Conservation (phyloP, 352 stramenopile species). For the Salisapilia sapeloensis region DNA sequence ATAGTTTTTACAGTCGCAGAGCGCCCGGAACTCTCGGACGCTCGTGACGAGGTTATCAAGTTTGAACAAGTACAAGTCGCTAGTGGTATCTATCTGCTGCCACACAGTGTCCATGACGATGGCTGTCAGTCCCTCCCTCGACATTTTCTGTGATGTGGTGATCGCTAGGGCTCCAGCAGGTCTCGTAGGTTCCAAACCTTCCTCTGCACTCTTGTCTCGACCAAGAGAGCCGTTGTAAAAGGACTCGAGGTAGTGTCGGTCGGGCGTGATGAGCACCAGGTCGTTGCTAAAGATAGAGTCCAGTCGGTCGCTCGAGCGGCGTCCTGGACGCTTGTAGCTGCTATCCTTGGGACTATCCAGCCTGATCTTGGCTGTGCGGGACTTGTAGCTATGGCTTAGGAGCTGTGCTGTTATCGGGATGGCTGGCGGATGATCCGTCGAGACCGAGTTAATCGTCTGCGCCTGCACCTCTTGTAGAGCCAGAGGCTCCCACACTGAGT, state of each 20-base stretch:
- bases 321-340: slow-evolving; percentile 7
- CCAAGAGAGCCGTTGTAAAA: slow-evolving; percentile 6
- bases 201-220: slow-evolving; percentile 1
- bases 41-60: slow-evolving; percentile 81
- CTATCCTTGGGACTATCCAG: slow-evolving; percentile 36
- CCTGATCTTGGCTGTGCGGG: slow-evolving; percentile 48
- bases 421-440: slow-evolving; percentile 31
- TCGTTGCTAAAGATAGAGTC: slow-evolving; percentile 57
- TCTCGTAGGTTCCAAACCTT: slow-evolving; percentile 1
- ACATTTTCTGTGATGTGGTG: slow-evolving; percentile 38
- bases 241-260: slow-evolving; percentile 32
- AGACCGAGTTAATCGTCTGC: slow-evolving; percentile 63
- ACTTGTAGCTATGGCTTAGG: slow-evolving; percentile 36
- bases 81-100: slow-evolving; percentile 22
- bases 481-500: slow-evolving; percentile 77
- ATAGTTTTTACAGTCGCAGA: slow-evolving; percentile 73
- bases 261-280: slow-evolving; percentile 49
- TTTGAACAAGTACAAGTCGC: slow-evolving; percentile 60
- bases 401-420: slow-evolving; percentile 26
- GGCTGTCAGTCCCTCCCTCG: slow-evolving; percentile 61
- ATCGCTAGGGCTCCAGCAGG: slow-evolving; percentile 51
- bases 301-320: slow-evolving; percentile 12
- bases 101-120: slow-evolving; percentile 35
- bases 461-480: slow-evolving; percentile 79
- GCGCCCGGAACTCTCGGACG: slow-evolving; percentile 69